phyloP scores from a whole-genome alignment of 2,329 filamentous ascomycete species.

The Sclerotinia spermophila region DNA sequence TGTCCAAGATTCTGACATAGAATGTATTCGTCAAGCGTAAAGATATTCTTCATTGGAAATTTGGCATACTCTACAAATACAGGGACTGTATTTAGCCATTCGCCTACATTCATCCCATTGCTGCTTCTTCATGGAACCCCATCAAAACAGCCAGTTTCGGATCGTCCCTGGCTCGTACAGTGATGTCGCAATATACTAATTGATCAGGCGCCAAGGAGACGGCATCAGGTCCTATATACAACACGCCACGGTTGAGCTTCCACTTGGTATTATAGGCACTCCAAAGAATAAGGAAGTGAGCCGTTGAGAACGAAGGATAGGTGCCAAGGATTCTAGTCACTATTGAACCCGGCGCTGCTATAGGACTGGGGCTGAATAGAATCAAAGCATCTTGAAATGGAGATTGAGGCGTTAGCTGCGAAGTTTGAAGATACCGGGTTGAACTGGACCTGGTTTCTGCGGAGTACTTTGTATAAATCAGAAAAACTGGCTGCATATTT shows the following conservation, averaged over 20 bases:
- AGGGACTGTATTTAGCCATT: constrained; percentile 39
- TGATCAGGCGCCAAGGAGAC: constrained; percentile 36
- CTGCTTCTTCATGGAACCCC: constrained; percentile 36
- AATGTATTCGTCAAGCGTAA: constrained; percentile 36
- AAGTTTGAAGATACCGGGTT: neutral
- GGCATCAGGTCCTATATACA: constrained; percentile 37
- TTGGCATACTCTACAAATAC: constrained; percentile 38
- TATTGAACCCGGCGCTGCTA: constrained; percentile 37
- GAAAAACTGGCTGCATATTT: neutral
- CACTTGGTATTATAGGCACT: constrained; percentile 35
- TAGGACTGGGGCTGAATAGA: too few relatives aligned
- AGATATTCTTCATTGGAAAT: constrained; percentile 40
- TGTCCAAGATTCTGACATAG: constrained; percentile 28
- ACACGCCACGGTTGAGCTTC: constrained; percentile 38
- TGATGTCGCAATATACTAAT: constrained; percentile 39
- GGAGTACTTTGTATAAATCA: neutral
- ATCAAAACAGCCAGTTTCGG: constrained; percentile 33
- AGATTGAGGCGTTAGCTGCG: neutral
- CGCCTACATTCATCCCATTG: constrained; percentile 34
- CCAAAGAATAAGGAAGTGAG: constrained; percentile 30
- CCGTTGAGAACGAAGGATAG: constrained; percentile 39
- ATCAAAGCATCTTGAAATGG: neutral
- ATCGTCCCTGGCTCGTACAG: constrained; percentile 39
- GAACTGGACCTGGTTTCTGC: neutral
- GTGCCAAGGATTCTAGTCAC: constrained; percentile 40